Percentiles rank a stretch among this genome's conserved stretches.
phyloP scores from a whole-genome alignment of 106 monocot genomes.

The Dendrobium huoshanense region DNA sequence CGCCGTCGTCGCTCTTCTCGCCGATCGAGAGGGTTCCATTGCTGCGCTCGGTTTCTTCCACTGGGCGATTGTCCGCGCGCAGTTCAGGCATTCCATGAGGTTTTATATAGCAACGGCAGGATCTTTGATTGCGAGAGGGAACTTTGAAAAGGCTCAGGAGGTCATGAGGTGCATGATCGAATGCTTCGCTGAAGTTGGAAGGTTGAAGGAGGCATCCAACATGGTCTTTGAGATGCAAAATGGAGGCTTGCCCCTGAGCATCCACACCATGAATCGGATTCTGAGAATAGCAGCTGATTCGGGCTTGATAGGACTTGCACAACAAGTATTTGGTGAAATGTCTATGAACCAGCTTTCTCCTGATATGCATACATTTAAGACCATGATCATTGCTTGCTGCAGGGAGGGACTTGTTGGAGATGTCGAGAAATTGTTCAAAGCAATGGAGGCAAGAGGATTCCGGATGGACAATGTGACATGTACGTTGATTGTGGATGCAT shows the following conservation, averaged over 20 bases:
- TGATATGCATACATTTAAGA: conserved; percentile 49
- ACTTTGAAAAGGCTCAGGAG: conserved; percentile 71
- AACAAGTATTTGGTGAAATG: conserved; percentile 75
- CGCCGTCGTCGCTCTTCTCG: conserved; percentile 40
- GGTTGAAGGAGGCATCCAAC: conserved; percentile 65
- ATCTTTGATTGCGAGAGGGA: conserved; percentile 47
- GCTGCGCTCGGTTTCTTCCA: conserved; percentile 73
- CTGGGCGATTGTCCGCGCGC: conserved; percentile 38
- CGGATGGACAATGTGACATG: conserved; percentile 66
- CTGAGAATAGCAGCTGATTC: conserved; percentile 44
- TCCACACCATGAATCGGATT: conserved; percentile 63
- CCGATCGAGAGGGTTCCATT: conserved; percentile 58
- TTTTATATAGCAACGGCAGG: conserved; percentile 52
- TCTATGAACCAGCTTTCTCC: conserved; percentile 28
- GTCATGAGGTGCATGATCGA: conserved; percentile 68
- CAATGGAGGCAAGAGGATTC: conserved; percentile 44
- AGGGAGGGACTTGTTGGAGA: conserved; percentile 28
- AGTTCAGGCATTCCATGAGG: conserved; percentile 47
- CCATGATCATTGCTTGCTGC: conserved; percentile 49
- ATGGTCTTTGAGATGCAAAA: conserved; percentile 92
- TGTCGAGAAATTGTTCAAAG: conserved; percentile 45
- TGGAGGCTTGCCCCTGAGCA: conserved; percentile 55
- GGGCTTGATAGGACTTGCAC: conserved; percentile 30
- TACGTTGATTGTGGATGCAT: conserved; percentile 51
- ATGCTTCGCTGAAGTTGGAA: conserved; percentile 57